Evolutionary conservation across 306 rosid genomes (phyloP).

Genomic region (Canavalia ensiformis): DNA sequence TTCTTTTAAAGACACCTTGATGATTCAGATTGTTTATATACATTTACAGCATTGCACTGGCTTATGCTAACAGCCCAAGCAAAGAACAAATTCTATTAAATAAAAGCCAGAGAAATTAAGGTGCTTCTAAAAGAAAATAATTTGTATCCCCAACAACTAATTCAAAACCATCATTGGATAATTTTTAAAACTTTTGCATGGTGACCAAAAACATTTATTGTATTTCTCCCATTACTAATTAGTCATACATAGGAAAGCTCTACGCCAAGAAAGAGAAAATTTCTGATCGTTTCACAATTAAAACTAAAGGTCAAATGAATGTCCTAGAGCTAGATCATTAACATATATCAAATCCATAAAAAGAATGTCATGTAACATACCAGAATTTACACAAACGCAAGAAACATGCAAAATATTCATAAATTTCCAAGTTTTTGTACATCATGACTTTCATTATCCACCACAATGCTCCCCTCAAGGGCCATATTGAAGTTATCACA

Average conservation of each 20-base stretch:
- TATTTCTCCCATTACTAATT: not conserved
- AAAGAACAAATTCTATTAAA: not conserved
- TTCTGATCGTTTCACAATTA: not conserved
- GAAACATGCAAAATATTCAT: not conserved
- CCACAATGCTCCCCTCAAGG: not conserved
- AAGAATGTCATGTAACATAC: not conserved
- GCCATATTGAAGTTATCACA: not conserved
- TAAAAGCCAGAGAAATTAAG: not conserved
- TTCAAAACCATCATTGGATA: not conserved
- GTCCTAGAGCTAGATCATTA: not conserved
- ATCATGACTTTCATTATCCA: not conserved
- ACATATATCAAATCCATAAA: not conserved
- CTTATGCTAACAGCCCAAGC: not conserved
- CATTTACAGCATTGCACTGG: not conserved
- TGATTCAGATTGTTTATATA: not conserved
- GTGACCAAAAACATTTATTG: not conserved
- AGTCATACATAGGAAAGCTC: constrained; percentile 18
- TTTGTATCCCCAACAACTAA: not conserved
- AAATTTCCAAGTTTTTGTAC: not conserved
- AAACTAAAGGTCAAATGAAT: not conserved
- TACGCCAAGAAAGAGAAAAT: not conserved
- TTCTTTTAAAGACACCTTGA: not conserved
- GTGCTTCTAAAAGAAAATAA: not conserved
- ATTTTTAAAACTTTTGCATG: not conserved
- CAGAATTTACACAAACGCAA: not conserved